Conservation (phyloP, 208 protist species). For the Leishmania major region DNA sequence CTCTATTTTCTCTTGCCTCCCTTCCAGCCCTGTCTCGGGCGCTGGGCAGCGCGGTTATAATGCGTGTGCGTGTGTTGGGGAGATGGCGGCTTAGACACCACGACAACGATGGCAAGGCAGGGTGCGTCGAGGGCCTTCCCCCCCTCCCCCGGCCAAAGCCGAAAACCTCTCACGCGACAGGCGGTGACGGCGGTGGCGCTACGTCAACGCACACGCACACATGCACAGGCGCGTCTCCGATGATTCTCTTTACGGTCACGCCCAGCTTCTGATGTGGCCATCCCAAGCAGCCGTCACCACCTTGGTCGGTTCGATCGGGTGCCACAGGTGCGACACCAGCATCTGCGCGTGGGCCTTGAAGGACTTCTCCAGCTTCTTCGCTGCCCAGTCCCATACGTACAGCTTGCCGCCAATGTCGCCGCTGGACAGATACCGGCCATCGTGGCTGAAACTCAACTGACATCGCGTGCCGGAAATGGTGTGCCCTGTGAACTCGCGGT, state of each 20-base stretch:
- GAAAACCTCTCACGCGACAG: background rate
- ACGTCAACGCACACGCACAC: background rate
- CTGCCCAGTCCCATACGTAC: conserved; percentile 95
- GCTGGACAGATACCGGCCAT: conserved; percentile 90
- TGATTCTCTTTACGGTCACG: conserved; percentile 30
- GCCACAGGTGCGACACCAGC: conserved; percentile 92
- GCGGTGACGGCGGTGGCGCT: background rate
- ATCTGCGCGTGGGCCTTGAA: conserved; percentile 87
- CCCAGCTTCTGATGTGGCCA: conserved; percentile 92
- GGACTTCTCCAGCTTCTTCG: conserved; percentile 76
- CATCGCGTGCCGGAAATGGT: conserved; percentile 94
- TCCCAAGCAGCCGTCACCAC: conserved; percentile 95
- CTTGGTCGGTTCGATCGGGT: conserved; percentile 91
- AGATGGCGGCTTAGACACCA: conserved; percentile 1
- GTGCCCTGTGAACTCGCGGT: conserved; percentile 94
- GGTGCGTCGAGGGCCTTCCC: background rate
- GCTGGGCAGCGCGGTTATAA: background rate
- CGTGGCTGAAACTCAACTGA: conserved; percentile 91
- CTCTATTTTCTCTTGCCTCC: background rate
- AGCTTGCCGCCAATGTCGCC: conserved; percentile 93
- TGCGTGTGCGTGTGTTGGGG: background rate
- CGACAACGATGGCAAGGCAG: conserved; percentile 20
- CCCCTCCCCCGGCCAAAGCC: background rate
- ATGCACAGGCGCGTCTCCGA: background rate
- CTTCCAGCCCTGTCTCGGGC: background rate